These are phyloP conservation scores for Chenopodium album DNA, from an alignment of 148 eudicot genomes.

Conservation along the genomic window DNA sequence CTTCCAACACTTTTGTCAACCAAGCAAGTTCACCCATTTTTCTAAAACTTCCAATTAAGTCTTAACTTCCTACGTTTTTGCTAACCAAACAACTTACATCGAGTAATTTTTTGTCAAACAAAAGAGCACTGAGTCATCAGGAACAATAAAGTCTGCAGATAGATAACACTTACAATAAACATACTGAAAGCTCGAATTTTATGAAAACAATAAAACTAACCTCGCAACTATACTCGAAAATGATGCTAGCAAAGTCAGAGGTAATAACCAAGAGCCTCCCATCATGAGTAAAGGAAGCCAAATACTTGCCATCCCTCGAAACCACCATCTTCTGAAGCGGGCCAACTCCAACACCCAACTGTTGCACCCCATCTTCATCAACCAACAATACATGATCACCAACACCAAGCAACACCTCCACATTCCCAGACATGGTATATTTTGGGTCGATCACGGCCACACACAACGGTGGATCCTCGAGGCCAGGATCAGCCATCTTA, in stretches of 20 bases:
- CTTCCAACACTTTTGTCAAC: no score
- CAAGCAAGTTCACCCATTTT: not conserved
- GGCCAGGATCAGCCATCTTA: constrained; percentile 62
- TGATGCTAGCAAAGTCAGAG: constrained; percentile 64
- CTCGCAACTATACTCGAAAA: constrained; percentile 86
- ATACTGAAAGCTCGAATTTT: not conserved
- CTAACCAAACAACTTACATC: not conserved
- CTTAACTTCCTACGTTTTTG: no score
- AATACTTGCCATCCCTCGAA: constrained; percentile 68
- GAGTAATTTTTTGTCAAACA: not conserved
- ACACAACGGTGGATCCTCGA: constrained; percentile 81
- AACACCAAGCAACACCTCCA: constrained; percentile 78
- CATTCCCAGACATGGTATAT: constrained; percentile 88
- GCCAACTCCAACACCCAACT: constrained; percentile 66
- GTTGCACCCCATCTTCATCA: constrained; percentile 89
- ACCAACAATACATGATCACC: constrained; percentile 77
- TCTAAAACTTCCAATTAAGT: no score
- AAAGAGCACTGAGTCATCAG: not conserved
- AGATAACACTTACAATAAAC: not conserved
- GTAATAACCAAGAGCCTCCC: constrained; percentile 86
- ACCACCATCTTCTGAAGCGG: constrained; percentile 91
- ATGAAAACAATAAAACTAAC: constrained; percentile 32
- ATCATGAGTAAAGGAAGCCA: constrained; percentile 91
- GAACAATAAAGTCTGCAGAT: not conserved
- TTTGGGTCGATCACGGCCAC: constrained; percentile 91